Conservation (phyloP, 306 rosid species). For the Psophocarpus tetragonolobus region DNA sequence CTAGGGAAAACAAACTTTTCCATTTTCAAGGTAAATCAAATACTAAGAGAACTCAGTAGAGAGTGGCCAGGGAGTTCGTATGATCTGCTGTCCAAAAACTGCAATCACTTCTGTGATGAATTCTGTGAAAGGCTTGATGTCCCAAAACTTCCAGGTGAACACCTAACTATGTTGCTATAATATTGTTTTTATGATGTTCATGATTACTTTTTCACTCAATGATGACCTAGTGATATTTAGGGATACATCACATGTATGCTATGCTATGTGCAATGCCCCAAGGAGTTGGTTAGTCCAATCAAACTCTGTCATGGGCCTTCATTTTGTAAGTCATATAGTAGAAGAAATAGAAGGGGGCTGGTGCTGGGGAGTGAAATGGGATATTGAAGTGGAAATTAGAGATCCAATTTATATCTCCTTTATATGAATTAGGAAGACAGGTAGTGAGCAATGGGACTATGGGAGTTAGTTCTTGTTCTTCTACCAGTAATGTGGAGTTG, state of each 20-base stretch:
- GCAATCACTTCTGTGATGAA: conserved; percentile 98
- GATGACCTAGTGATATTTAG: background rate
- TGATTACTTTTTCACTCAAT: background rate
- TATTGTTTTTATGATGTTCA: background rate
- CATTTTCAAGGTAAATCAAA: conserved; percentile 78
- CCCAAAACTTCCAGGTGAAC: conserved; percentile 91
- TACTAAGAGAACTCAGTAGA: conserved; percentile 93
- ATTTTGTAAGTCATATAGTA: background rate
- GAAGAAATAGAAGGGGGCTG: background rate
- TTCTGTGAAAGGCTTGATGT: conserved; percentile 87
- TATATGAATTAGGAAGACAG: background rate
- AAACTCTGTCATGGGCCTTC: background rate
- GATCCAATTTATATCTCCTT: background rate
- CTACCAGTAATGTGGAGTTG: background rate
- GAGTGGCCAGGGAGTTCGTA: conserved; percentile 94
- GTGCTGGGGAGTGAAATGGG: background rate
- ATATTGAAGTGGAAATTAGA: background rate
- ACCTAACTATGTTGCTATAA: background rate
- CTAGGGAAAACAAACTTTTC: conserved; percentile 77
- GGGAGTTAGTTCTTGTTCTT: background rate
- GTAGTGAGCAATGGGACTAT: background rate
- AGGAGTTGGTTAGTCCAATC: background rate
- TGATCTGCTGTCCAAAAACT: conserved; percentile 89
- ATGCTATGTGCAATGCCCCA: background rate
- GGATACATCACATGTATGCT: background rate